A percentile compares a stretch with the other conserved stretches of the same genome.
Conservation (phyloP, 2,329 filamentous ascomycete species). For the Stemphylium beticola region DNA sequence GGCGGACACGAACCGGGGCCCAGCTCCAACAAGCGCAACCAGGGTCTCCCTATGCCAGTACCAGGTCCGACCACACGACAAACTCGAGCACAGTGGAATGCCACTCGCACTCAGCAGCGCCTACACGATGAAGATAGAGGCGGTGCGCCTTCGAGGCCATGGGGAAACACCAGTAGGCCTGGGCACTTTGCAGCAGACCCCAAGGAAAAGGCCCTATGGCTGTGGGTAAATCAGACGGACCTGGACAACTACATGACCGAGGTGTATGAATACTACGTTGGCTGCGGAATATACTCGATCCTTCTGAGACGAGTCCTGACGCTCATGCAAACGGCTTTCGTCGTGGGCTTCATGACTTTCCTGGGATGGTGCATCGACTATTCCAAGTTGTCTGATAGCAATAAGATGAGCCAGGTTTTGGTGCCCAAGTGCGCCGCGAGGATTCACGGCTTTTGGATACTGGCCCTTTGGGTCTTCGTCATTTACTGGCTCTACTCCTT, state of each 20-base stretch:
- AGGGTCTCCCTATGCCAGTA: conserved; percentile 50
- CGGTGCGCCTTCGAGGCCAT: conserved; percentile 23
- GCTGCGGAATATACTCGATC: conserved; percentile 85
- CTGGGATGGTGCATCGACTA: conserved; percentile 88
- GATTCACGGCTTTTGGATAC: conserved; percentile 78
- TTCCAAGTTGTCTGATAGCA: conserved; percentile 69
- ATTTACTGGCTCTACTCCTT: conserved; percentile 85
- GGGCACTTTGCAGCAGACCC: conserved; percentile 56
- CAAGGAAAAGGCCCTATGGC: conserved; percentile 83
- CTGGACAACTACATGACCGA: conserved; percentile 85
- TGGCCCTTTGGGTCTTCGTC: conserved; percentile 82
- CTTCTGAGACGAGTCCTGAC: conserved; percentile 73
- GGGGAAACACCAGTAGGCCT: conserved; percentile 30
- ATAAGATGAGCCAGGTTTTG: conserved; percentile 65
- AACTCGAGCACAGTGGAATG: conserved; percentile 58
- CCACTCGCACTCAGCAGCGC: conserved; percentile 54
- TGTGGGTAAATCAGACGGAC: conserved; percentile 90
- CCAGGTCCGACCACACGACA: conserved; percentile 53
- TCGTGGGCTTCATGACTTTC: conserved; percentile 82
- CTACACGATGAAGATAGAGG: conserved; percentile 46
- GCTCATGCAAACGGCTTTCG: conserved; percentile 81
- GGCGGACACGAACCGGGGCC: conserved; percentile 49
- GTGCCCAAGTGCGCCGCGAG: conserved; percentile 74
- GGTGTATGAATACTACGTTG: conserved; percentile 85
- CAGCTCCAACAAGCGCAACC: conserved; percentile 25